phyloP scores from a whole-genome alignment of 306 rosid genomes.

The Gleditsia sinensis region DNA sequence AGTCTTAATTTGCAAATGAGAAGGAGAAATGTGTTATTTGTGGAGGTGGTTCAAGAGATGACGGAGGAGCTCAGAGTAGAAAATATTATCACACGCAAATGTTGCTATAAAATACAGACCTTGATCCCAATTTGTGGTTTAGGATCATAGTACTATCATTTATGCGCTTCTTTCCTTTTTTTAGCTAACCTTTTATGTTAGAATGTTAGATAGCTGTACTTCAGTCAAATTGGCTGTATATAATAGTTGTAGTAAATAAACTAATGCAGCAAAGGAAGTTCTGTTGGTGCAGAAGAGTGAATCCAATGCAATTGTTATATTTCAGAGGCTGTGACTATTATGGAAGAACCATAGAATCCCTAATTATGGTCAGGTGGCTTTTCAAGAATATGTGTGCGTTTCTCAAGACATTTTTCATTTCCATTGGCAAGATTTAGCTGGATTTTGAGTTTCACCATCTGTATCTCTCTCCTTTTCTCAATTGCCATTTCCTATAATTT shows the following conservation, averaged over 20 bases:
- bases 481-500: constrained; percentile 7
- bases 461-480: background rate
- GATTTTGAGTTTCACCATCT: constrained; percentile 4
- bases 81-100: background rate
- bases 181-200: background rate
- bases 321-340: background rate
- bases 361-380: background rate
- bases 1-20: background rate
- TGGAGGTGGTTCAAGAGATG: background rate
- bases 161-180: background rate
- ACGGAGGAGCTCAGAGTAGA: background rate
- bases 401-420: background rate
- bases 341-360: background rate
- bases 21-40: background rate
- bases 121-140: background rate
- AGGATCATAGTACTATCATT: background rate
- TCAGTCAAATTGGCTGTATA: background rate
- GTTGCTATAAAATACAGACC: background rate
- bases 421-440: background rate
- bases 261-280: background rate
- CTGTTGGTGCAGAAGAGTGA: background rate
- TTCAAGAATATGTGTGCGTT: background rate
- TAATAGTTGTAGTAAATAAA: constrained; percentile 9
- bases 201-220: background rate
- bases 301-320: background rate